Evolutionary conservation across 2,329 filamentous ascomycete genomes (phyloP).

Genomic region (Microdochium nivale): DNA sequence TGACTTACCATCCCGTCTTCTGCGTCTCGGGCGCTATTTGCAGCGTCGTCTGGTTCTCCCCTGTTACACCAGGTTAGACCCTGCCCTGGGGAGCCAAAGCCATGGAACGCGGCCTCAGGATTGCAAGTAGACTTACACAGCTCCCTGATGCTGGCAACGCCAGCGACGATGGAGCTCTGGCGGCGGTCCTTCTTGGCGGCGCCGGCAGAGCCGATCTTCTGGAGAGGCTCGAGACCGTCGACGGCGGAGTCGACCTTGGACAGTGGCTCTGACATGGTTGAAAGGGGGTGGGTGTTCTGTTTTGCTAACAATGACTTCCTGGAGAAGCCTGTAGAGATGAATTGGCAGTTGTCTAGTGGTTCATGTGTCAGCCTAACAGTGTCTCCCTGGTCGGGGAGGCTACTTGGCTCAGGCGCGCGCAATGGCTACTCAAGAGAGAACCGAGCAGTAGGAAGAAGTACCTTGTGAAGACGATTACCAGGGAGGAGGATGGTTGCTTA

Average conservation of each 20-base stretch:
- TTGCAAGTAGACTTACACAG: slow-evolving; percentile 52
- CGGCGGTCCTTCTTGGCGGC: slow-evolving; percentile 49
- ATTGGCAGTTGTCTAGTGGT: background rate
- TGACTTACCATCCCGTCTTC: slow-evolving; percentile 73
- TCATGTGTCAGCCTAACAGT: background rate
- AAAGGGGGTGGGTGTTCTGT: background rate
- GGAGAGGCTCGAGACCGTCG: slow-evolving; percentile 48
- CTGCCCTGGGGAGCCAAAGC: slow-evolving; percentile 4
- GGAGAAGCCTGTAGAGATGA: background rate
- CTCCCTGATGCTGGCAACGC: slow-evolving; percentile 76
- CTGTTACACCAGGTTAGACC: slow-evolving; percentile 33
- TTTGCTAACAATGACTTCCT: background rate
- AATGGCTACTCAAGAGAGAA: background rate
- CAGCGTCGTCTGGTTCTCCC: slow-evolving; percentile 64
- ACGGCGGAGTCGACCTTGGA: slow-evolving; percentile 85
- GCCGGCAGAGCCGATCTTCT: background rate
- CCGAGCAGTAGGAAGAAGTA: background rate
- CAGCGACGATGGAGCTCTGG: slow-evolving; percentile 63
- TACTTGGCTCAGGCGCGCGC: background rate
- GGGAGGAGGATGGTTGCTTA: background rate
- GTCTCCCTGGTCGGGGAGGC: background rate
- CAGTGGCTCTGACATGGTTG: background rate
- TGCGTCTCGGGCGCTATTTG: slow-evolving; percentile 75
- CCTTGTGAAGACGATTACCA: background rate
- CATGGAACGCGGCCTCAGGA: slow-evolving; percentile 3